A percentile compares a stretch with the other conserved stretches of the same genome.
phyloP scores from a whole-genome alignment of 1,284 basidiomycete genomes.

The Cryptococcus sp. region DNA sequence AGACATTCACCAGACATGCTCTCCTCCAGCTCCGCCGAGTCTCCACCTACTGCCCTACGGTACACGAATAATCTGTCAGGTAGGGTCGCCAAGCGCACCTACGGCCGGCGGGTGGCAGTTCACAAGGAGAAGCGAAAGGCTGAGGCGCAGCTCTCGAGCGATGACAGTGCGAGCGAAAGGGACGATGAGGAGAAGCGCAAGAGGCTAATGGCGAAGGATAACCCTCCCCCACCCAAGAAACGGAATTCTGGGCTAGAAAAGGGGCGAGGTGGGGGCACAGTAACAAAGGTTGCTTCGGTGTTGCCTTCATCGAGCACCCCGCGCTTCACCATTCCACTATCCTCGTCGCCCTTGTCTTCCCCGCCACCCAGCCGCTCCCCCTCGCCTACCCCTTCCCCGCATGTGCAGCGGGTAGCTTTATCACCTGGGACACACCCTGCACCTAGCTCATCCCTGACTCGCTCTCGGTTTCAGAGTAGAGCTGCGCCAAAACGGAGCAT shows the following conservation, averaged over 20 bases:
- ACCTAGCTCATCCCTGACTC: not conserved
- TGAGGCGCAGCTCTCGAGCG: not conserved
- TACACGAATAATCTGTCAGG: too few relatives aligned
- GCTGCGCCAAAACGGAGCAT: not conserved
- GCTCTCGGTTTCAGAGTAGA: not conserved
- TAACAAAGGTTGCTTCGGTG: not conserved
- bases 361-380: not conserved
- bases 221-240: not conserved
- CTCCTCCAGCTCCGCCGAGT: too few relatives aligned
- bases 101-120: constrained; percentile 9
- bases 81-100: constrained; percentile 6
- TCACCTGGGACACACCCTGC: not conserved
- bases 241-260: not conserved
- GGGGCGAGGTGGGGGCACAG: not conserved
- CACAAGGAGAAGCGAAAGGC: constrained; percentile 17
- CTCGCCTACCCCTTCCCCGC: constrained; percentile 12
- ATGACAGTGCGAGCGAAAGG: not conserved
- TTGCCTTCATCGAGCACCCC: not conserved
- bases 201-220: not conserved
- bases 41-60: too few relatives aligned
- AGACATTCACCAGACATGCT: too few relatives aligned
- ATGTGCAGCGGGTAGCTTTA: not conserved
- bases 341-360: not conserved
- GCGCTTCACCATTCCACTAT: not conserved
- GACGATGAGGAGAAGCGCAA: not conserved